These are phyloP conservation scores for Odonthalia washingtoniensis DNA, from an alignment of 31 red algal genomes.

Conservation along the genomic window DNA sequence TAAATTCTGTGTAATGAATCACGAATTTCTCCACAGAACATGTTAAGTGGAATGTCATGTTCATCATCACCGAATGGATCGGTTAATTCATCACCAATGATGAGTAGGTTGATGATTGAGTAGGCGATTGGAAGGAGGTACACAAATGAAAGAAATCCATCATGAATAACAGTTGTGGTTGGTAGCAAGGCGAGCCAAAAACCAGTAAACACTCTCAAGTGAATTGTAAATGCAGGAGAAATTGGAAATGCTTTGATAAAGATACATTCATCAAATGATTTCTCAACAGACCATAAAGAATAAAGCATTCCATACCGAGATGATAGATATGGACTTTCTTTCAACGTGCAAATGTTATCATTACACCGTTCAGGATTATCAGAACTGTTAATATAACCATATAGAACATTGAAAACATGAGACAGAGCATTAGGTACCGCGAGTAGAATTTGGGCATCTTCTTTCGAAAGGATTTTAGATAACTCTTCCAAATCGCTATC, in stretches of 20 bases:
- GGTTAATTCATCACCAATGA: conserved; percentile 48
- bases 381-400: conserved; percentile 26
- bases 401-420: conserved; percentile 51
- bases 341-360: not conserved
- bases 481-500: conserved; percentile 40
- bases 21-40: conserved; percentile 45
- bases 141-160: conserved; percentile 48
- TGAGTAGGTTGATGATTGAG: conserved; percentile 47
- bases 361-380: conserved; percentile 2
- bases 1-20: conserved; percentile 46
- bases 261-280: conserved; percentile 36
- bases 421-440: not conserved
- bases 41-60: conserved; percentile 49
- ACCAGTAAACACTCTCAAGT: conserved; percentile 34
- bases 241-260: conserved; percentile 45
- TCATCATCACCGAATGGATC: conserved; percentile 62
- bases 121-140: conserved; percentile 53
- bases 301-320: not conserved
- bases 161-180: conserved; percentile 27
- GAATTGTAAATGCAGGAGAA: conserved; percentile 49
- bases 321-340: not conserved
- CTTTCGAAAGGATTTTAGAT: conserved; percentile 11
- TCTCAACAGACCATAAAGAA: conserved; percentile 34
- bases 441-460: conserved; percentile 24
- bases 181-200: conserved; percentile 60